phyloP scores from a whole-genome alignment of 2,329 filamentous ascomycete genomes.

The Acrocalymma vagum region DNA sequence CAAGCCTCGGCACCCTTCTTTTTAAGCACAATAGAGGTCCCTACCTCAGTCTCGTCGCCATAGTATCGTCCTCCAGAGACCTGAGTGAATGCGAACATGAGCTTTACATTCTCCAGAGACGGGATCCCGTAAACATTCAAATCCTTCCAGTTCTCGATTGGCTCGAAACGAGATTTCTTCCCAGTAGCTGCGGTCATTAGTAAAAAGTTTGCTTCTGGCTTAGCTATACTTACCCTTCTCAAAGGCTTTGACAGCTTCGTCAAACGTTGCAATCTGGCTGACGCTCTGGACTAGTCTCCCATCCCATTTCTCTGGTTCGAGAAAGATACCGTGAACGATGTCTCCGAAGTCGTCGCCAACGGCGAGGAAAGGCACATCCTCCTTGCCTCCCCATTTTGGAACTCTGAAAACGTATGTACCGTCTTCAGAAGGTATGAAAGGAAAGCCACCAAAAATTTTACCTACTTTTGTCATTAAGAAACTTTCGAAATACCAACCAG shows the following conservation, averaged over 20 bases:
- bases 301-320: slow-evolving; percentile 49
- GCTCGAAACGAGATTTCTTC: slow-evolving; percentile 20
- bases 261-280: slow-evolving; percentile 42
- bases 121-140: slow-evolving; percentile 17
- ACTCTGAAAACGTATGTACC: slow-evolving; percentile 44
- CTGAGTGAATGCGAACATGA: slow-evolving; percentile 21
- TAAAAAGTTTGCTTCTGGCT: not conserved
- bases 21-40: slow-evolving; percentile 18
- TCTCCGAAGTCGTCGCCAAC: slow-evolving; percentile 55
- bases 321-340: slow-evolving; percentile 54
- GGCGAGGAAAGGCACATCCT: slow-evolving; percentile 49
- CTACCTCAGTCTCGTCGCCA: slow-evolving; percentile 17
- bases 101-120: slow-evolving; percentile 16
- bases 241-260: slow-evolving; percentile 40
- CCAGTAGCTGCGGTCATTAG: slow-evolving; percentile 12
- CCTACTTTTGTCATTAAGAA: slow-evolving; percentile 47
- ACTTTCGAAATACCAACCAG: slow-evolving; percentile 56
- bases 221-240: slow-evolving; percentile 33
- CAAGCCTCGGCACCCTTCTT: slow-evolving; percentile 15
- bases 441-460: slow-evolving; percentile 51
- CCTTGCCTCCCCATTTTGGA: slow-evolving; percentile 51
- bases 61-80: slow-evolving; percentile 18
- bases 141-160: slow-evolving; percentile 13
- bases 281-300: slow-evolving; percentile 47
- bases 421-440: slow-evolving; percentile 43